Evolutionary conservation across 305 asterid species (phyloP), one percentile per base, ranked within the genome.

Genomic region (Solanum chacoense): DNA sequence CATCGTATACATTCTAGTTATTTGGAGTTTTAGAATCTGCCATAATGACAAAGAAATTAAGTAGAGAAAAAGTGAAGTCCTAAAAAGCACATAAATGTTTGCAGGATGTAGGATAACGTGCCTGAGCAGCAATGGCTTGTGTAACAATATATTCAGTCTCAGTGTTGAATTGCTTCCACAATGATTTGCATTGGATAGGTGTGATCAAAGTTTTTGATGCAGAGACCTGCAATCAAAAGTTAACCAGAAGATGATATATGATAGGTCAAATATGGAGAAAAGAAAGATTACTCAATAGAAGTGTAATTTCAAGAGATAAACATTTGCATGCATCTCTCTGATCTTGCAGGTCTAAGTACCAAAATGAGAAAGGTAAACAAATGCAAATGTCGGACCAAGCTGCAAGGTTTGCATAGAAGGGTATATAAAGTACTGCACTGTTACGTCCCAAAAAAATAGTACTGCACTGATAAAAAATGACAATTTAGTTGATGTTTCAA

Each of bases 81-180:
- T 32, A 32, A 59, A 83, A 84, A 84, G 34, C 76, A 59, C 84
- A 72, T 45, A 81, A 34, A 89, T 35, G 16, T 1, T 3, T 26
- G 74, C 38, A 77, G 4, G 2, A 26, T 77, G 55, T 87, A 79
- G 34, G 71, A 26, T 59, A 71, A 80, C 89, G 84, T 94, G 92
- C 99, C 99, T 98, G 99, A 55, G 99, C 98, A 91, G 99, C 91
- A 89, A 96, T 95, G 86, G 99, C 99, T 94, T 98, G 99, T 92
- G 95, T 93, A 79, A 98, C 98, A 83, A 98, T 91, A 91, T 96
- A 96, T 94, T 98, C 99, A 1, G 99, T 98, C 95, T 98, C 99
- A 5, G 91, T 50, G 88, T 90, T 93, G 88, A 98, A 98, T 92
- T 96, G 99, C 92, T 98, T 95, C 99, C 99, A 98, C 90, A 98